A percentile compares a stretch with the other conserved stretches of the same genome.
Conservation (phyloP, 139 green algal species). For the Chlamydomonas urium region DNA sequence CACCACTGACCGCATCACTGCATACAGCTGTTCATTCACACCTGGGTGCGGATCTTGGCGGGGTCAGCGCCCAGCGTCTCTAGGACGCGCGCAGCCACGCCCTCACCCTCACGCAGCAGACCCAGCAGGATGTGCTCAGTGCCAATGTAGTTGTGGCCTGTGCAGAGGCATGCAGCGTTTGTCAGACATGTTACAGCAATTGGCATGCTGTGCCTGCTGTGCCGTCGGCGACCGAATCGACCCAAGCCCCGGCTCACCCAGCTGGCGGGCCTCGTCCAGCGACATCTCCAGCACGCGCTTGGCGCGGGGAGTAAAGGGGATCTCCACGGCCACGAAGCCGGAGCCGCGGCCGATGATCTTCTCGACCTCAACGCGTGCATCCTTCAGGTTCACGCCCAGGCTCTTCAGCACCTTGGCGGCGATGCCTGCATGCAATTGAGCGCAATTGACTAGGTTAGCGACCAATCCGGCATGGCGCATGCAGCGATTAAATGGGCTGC, state of each 20-base stretch:
- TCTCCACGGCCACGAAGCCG: conserved; percentile 98
- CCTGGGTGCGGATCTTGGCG: conserved; percentile 94
- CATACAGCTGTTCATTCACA: too few relatives aligned
- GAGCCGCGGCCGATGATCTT: conserved; percentile 97
- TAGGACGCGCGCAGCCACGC: conserved; percentile 93
- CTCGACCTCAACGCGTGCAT: conserved; percentile 93
- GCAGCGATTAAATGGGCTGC: too few relatives aligned
- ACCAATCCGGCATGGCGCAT: too few relatives aligned
- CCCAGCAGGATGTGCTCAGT: conserved; percentile 99
- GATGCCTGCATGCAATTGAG: conserved; percentile 65
- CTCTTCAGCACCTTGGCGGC: conserved; percentile 99
- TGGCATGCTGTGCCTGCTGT: too few relatives aligned
- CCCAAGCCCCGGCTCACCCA: too few relatives aligned
- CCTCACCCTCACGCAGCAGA: conserved; percentile 95
- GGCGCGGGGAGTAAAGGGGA: conserved; percentile 96
- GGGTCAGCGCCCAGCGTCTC: conserved; percentile 95
- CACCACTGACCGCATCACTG: too few relatives aligned
- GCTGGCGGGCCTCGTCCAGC: conserved; percentile 94
- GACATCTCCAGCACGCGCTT: conserved; percentile 99
- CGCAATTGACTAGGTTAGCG: too few relatives aligned
- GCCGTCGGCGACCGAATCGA: too few relatives aligned
- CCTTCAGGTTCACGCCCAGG: conserved; percentile 98
- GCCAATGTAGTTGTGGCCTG: conserved; percentile 99
- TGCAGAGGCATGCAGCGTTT: neutral
- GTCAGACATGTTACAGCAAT: too few relatives aligned